Evolutionary conservation across 192 early-diverging fungal genomes (phyloP).

Genomic region (Funneliformis mosseae): DNA sequence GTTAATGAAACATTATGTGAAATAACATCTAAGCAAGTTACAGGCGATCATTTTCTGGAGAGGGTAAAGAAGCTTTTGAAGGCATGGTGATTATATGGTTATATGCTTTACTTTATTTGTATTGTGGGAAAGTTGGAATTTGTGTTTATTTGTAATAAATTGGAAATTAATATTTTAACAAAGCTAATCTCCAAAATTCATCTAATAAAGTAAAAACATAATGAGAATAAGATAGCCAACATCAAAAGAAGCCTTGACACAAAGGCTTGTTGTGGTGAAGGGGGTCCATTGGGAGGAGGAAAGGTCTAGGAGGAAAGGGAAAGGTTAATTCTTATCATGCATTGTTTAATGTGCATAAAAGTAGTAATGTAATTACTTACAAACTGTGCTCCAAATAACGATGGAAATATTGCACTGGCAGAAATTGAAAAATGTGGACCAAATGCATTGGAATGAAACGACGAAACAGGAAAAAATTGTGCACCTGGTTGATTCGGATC

Average conservation of each 20-base stretch:
- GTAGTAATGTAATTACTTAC: conserved; percentile 41
- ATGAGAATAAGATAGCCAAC: conserved; percentile 43
- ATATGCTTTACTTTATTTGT: background rate
- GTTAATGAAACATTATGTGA: background rate
- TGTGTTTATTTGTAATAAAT: background rate
- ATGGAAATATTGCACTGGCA: conserved; percentile 70
- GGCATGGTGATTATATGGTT: background rate
- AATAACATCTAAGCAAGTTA: background rate
- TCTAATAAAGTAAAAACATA: conserved; percentile 23
- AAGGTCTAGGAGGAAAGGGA: conserved; percentile 27
- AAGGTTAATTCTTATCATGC: background rate
- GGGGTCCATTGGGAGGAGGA: conserved; percentile 42
- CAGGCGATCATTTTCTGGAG: background rate
- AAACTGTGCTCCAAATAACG: conserved; percentile 66
- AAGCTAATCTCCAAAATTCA: background rate
- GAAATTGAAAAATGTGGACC: conserved; percentile 63
- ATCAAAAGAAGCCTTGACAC: conserved; percentile 82
- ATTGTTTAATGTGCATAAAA: background rate
- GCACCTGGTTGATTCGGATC: conserved; percentile 54
- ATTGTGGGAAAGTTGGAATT: background rate
- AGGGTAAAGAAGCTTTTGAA: background rate
- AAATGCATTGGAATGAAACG: conserved; percentile 59
- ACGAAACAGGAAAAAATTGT: conserved; percentile 55
- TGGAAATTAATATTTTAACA: background rate
- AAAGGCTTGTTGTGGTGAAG: conserved; percentile 72